These are phyloP conservation scores for Poteriospumella lacustris DNA, from an alignment of 108 stramenopile species.

Conservation along the genomic window DNA sequence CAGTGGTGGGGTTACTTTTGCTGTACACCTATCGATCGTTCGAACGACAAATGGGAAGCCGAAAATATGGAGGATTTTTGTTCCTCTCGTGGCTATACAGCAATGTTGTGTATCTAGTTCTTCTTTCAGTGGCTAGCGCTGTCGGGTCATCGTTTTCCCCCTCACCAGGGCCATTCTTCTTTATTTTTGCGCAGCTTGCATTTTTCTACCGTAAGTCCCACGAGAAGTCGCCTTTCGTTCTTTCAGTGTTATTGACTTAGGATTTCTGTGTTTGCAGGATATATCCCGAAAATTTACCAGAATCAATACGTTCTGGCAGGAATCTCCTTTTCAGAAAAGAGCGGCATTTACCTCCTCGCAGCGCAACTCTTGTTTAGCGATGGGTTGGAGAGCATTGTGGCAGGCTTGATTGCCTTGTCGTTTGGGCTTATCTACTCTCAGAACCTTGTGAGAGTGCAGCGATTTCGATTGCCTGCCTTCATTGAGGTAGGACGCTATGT, in stretches of 20 bases:
- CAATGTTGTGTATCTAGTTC: too few species aligned
- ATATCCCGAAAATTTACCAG: background rate
- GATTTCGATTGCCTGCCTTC: background rate
- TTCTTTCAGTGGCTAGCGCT: background rate
- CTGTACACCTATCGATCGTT: background rate
- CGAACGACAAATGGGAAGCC: background rate
- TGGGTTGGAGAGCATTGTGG: background rate
- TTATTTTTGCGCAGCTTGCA: background rate
- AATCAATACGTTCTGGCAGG: background rate
- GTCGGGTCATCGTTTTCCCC: background rate
- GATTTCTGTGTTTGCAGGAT: background rate
- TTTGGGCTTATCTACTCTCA: background rate
- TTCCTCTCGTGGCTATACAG: background rate
- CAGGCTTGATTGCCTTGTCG: background rate
- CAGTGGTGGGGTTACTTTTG: background rate
- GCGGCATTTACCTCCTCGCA: background rate
- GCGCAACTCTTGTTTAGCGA: background rate
- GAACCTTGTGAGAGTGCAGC: background rate
- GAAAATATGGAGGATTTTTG: background rate
- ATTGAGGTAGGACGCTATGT: too few species aligned
- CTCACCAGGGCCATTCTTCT: background rate
- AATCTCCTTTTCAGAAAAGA: background rate
- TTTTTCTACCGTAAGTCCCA: conserved; percentile 11
- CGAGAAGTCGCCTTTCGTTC: background rate
- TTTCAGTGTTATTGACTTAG: background rate